Conservation (phyloP, 2,329 filamentous ascomycete species). For the Xenosphaeropsis pyriputrescens region DNA sequence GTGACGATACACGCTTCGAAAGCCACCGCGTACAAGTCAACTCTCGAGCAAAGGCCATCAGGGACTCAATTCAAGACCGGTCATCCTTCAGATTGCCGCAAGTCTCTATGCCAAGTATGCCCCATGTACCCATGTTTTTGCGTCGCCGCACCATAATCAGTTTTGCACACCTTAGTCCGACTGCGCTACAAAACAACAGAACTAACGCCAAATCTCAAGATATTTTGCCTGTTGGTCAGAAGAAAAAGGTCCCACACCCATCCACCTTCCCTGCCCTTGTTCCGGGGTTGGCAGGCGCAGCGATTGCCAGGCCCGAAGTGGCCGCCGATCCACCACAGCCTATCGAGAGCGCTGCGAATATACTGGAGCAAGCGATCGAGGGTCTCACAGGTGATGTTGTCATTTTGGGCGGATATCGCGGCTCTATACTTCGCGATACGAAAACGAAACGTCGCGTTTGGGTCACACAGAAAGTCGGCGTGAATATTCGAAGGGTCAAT, state of each 20-base stretch:
- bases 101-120: conserved; percentile 30
- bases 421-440: conserved; percentile 75
- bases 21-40: conserved; percentile 77
- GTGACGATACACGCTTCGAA: conserved; percentile 69
- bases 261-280: conserved; percentile 7
- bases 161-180: conserved; percentile 16
- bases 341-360: conserved; percentile 6
- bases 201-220: conserved; percentile 6
- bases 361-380: conserved; percentile 39
- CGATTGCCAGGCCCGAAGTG: conserved; percentile 6
- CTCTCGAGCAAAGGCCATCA: conserved; percentile 77
- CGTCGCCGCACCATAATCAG: no score
- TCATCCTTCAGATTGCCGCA: conserved; percentile 62
- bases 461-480: conserved; percentile 84
- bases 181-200: conserved; percentile 8
- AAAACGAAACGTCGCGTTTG: conserved; percentile 76
- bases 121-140: conserved; percentile 22
- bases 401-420: conserved; percentile 78
- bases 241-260: conserved; percentile 9
- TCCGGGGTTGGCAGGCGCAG: conserved; percentile 7
- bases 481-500: conserved; percentile 85
- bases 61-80: conserved; percentile 68
- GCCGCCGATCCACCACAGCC: conserved; percentile 25
- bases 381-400: conserved; percentile 73
- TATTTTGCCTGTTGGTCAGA: conserved; percentile 10